Evolutionary conservation across 352 stramenopile genomes (phyloP).

Genomic region (Phytophthora sp.): DNA sequence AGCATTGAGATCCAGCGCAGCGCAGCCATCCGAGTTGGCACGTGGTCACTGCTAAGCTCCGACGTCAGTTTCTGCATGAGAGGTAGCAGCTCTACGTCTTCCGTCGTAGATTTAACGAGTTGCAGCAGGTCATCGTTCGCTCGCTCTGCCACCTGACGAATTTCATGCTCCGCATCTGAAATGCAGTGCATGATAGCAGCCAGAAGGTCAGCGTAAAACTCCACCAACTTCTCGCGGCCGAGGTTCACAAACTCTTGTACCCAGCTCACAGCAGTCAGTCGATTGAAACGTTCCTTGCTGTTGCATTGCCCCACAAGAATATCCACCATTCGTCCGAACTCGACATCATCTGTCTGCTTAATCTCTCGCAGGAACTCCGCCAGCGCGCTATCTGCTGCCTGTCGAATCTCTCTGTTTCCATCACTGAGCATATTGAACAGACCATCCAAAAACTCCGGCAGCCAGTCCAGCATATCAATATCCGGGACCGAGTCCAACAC

Average conservation of each 20-base stretch:
- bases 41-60: conserved; percentile 95
- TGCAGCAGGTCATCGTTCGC: conserved; percentile 96
- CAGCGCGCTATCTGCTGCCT: conserved; percentile 94
- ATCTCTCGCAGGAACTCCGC: conserved; percentile 97
- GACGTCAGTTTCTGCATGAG: conserved; percentile 95
- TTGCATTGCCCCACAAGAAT: conserved; percentile 98
- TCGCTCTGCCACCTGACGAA: conserved; percentile 95
- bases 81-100: conserved; percentile 91
- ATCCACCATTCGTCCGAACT: conserved; percentile 97
- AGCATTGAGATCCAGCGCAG: conserved; percentile 99
- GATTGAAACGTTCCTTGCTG: conserved; percentile 97
- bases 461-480: conserved; percentile 99
- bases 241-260: conserved; percentile 98
- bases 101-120: conserved; percentile 93
- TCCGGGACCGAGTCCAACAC: conserved; percentile 98
- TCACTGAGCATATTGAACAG: conserved; percentile 99
- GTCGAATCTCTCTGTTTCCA: conserved; percentile 97
- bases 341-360: conserved; percentile 94
- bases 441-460: conserved; percentile 97
- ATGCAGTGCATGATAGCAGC: conserved; percentile 98
- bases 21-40: conserved; percentile 96
- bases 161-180: conserved; percentile 96
- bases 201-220: conserved; percentile 96
- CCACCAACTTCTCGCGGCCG: conserved; percentile 93
- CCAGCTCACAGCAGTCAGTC: conserved; percentile 98